Evolutionary conservation across 75 land plant species (phyloP).

Genomic region (Picea sitchensis): DNA sequence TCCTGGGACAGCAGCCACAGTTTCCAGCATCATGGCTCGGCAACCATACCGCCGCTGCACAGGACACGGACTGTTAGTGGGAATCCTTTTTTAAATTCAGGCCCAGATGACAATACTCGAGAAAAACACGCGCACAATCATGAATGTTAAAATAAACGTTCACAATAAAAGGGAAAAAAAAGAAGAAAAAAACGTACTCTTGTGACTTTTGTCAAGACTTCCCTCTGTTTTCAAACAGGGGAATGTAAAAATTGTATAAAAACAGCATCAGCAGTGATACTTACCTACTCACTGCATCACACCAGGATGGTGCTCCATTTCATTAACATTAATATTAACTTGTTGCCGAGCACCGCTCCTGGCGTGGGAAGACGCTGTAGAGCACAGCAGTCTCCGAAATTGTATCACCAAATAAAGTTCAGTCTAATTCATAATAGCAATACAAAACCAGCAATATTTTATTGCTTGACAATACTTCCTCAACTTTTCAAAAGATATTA

Average conservation of each 20-base stretch:
- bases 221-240: neutral
- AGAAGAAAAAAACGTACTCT: no score
- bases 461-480: neutral
- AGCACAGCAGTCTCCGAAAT: neutral
- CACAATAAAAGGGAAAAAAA: no score
- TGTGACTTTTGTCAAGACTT: neutral
- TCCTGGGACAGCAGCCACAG: conserved; percentile 89
- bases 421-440: neutral
- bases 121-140: no score
- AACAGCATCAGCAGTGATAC: conserved; percentile 7
- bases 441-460: neutral
- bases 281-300: conserved; percentile 18
- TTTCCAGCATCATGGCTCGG: conserved; percentile 91
- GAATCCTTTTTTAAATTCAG: neutral
- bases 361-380: conserved; percentile 19
- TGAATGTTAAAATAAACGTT: no score
- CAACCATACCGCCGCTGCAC: conserved; percentile 70
- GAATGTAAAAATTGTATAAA: neutral
- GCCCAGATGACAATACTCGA: neutral
- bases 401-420: neutral
- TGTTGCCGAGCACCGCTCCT: conserved; percentile 22
- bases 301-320: conserved; percentile 27
- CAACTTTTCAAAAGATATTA: neutral
- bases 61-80: neutral
- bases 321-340: conserved; percentile 3